Percentiles rank a stretch among this genome's conserved stretches.
phyloP scores from a whole-genome alignment of 345 rosid genomes.

The Eucalyptus sp. region DNA sequence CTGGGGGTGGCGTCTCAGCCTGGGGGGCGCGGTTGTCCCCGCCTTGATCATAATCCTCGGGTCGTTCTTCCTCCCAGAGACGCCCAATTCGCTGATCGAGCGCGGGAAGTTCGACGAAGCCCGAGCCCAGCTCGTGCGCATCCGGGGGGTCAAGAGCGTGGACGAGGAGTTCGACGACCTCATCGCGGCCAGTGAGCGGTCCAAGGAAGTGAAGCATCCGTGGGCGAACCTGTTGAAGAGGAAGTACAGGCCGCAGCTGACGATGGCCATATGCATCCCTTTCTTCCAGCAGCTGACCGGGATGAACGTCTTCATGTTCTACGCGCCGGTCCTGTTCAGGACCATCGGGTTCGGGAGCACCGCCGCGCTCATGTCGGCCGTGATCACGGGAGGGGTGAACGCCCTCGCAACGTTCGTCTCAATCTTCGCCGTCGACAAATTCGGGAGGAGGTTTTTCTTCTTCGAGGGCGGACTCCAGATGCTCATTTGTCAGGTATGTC shows the following conservation, averaged over 20 bases:
- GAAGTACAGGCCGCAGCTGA: conserved; percentile 20
- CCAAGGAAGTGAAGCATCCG: conserved; percentile 9
- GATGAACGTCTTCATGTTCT: conserved; percentile 31
- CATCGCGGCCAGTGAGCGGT: conserved; percentile 3
- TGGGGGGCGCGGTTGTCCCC: conserved; percentile 19
- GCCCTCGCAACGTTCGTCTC: conserved; percentile 7
- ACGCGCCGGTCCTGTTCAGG: conserved; percentile 23
- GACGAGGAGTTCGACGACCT: conserved; percentile 25
- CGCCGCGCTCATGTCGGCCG: conserved; percentile 12
- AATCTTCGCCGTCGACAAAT: conserved; percentile 6
- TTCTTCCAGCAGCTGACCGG: conserved; percentile 24
- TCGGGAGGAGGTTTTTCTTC: conserved; percentile 19
- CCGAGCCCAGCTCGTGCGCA: neutral
- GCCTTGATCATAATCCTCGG: conserved; percentile 1
- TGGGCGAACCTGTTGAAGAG: conserved; percentile 5
- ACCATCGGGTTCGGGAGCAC: conserved; percentile 14
- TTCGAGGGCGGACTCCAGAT: conserved; percentile 18
- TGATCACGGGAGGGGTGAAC: conserved; percentile 16
- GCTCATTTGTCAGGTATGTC: conserved; percentile 12
- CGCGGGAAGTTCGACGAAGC: conserved; percentile 8
- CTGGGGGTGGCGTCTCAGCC: conserved; percentile 14
- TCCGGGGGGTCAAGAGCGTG: conserved; percentile 9
- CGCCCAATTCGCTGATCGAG: conserved; percentile 30
- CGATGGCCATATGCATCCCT: conserved; percentile 16
- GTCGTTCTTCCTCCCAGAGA: conserved; percentile 4